Evolutionary conservation across 2,329 filamentous ascomycete genomes (phyloP).

Genomic region (Hirsutella thompsonii): DNA sequence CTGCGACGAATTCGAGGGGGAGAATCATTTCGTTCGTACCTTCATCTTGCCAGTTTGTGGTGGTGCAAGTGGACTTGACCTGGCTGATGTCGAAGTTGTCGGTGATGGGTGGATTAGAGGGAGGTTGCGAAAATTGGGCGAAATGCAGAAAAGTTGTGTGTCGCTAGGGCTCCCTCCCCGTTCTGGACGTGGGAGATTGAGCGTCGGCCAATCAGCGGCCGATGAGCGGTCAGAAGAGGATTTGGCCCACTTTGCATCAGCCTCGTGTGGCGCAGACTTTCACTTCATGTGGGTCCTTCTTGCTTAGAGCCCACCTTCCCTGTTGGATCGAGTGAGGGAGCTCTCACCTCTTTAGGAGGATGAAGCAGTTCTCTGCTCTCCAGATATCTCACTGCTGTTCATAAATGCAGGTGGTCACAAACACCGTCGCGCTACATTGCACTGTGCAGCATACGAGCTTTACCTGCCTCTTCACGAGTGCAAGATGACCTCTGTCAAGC

Average conservation of each 20-base stretch:
- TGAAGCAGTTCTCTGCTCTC: no score
- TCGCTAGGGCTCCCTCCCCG: conserved; percentile 23
- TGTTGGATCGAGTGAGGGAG: not conserved
- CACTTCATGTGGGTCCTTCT: not conserved
- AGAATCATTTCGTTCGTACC: conserved; percentile 18
- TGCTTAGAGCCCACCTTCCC: not conserved
- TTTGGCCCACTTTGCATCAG: conserved; percentile 4
- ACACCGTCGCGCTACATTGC: no score
- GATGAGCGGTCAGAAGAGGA: not conserved
- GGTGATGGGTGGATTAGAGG: conserved; percentile 15
- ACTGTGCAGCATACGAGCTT: no score
- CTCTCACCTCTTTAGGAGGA: no score
- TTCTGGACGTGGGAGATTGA: conserved; percentile 8
- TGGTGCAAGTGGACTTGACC: conserved; percentile 32
- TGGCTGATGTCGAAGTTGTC: conserved; percentile 24
- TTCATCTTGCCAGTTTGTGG: conserved; percentile 34
- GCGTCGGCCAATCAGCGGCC: conserved; percentile 19
- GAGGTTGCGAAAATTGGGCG: conserved; percentile 21
- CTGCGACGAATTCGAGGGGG: no score
- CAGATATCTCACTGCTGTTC: no score
- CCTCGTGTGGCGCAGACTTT: not conserved
- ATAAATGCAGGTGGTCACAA: no score
- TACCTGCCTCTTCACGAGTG: no score
- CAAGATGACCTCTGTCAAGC: conserved; percentile 23
- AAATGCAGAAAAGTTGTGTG: conserved; percentile 28